These are phyloP conservation scores for Capsaspora owczarzaki DNA, from an alignment of 78 protist genomes.

Conservation along the genomic window DNA sequence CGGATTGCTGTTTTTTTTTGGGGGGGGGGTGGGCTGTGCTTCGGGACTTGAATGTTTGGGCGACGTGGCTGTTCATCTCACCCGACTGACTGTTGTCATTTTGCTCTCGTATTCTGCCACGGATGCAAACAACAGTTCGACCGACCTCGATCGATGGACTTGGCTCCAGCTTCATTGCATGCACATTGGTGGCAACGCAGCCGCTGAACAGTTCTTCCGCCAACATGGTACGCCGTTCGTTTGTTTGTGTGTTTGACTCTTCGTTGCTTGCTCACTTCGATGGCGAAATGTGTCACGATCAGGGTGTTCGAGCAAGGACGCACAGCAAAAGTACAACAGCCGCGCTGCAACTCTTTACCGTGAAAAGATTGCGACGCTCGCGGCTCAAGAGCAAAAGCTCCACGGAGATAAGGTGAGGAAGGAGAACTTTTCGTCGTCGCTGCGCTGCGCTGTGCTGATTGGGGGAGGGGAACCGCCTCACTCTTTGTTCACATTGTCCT, in stretches of 20 bases:
- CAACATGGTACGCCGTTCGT: neutral
- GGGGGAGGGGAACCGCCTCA: no score
- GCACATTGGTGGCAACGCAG: conserved; percentile 1
- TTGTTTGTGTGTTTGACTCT: neutral
- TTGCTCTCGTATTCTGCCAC: no score
- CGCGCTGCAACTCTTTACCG: neutral
- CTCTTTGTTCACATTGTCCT: no score
- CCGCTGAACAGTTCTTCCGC: neutral
- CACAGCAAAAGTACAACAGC: neutral
- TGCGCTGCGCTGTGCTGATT: no score
- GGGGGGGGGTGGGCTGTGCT: no score
- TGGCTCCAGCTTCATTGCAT: neutral
- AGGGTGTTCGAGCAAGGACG: neutral
- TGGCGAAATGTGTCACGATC: neutral
- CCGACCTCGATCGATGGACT: neutral
- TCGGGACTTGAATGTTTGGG: no score
- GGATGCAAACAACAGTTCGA: no score
- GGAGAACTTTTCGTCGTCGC: no score
- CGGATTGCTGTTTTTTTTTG: no score
- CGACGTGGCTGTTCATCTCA: no score
- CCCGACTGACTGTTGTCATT: no score
- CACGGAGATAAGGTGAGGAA: neutral
- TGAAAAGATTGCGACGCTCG: neutral
- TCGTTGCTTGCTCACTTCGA: neutral
- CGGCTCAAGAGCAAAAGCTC: neutral